Evolutionary conservation across 768 basidiomycete genomes (phyloP).

Genomic region (Naganishia onofrii): DNA sequence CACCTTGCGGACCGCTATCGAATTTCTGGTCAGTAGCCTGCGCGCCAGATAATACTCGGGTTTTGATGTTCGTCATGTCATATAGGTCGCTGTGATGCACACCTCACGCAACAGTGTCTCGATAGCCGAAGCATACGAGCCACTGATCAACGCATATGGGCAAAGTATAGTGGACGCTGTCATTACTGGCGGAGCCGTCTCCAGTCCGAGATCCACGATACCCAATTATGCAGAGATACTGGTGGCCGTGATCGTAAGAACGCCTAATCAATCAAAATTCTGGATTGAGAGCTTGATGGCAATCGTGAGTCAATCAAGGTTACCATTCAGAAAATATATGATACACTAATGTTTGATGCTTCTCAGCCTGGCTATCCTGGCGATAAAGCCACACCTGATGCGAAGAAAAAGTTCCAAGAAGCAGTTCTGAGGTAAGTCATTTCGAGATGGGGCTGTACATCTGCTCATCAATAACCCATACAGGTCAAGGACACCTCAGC

Average conservation of each 20-base stretch:
- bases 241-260: conserved; percentile 63
- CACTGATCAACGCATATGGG: conserved; percentile 57
- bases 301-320: conserved; percentile 40
- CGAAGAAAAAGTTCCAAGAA: conserved; percentile 67
- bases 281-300: conserved; percentile 74
- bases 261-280: conserved; percentile 59
- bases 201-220: conserved; percentile 76
- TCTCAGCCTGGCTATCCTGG: conserved; percentile 68
- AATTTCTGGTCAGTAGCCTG: conserved; percentile 68
- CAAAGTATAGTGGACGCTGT: conserved; percentile 64
- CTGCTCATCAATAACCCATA: conserved; percentile 51
- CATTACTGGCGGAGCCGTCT: conserved; percentile 74
- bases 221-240: conserved; percentile 82
- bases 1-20: conserved; percentile 74
- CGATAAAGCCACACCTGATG: conserved; percentile 68
- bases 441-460: conserved; percentile 2
- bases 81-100: conserved; percentile 29
- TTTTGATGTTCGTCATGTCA: neutral
- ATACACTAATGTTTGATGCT: neutral
- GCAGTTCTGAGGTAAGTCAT: conserved; percentile 40
- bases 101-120: conserved; percentile 27
- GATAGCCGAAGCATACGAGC: conserved; percentile 54
- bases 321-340: neutral
- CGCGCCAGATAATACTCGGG: neutral
- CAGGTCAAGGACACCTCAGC: conserved; percentile 65